Conservation (phyloP, 495 filamentous ascomycete species). For the Peziza echinospora region DNA sequence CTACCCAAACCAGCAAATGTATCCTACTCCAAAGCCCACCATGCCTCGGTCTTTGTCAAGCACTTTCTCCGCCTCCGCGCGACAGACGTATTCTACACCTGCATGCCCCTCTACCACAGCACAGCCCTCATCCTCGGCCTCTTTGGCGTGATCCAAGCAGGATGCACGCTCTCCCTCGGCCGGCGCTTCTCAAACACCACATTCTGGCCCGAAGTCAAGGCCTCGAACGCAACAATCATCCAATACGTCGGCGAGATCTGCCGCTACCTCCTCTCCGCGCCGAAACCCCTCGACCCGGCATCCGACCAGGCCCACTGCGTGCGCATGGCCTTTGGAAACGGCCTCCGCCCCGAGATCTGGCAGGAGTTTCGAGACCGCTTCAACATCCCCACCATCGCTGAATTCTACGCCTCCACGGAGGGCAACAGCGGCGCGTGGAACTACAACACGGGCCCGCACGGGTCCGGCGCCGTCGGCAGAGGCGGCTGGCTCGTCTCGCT, state of each 20-base stretch:
- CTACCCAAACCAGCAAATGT: constrained; percentile 80
- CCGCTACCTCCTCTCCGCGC: constrained; percentile 62
- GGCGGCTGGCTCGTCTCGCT: constrained; percentile 39
- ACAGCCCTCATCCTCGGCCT: constrained; percentile 58
- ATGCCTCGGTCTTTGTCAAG: constrained; percentile 31
- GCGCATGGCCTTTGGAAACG: constrained; percentile 74
- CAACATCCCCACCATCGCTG: constrained; percentile 52
- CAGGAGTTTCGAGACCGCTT: constrained; percentile 70
- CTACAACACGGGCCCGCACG: constrained; percentile 48
- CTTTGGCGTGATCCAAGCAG: constrained; percentile 31
- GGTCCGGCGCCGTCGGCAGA: constrained; percentile 61
- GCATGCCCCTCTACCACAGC: constrained; percentile 89
- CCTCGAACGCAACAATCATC: constrained; percentile 53
- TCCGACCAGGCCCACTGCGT: constrained; percentile 54
- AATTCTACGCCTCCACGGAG: constrained; percentile 87
- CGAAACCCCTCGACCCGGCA: constrained; percentile 36
- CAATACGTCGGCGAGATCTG: constrained; percentile 95
- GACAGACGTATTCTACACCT: constrained; percentile 62
- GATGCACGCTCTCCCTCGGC: constrained; percentile 47
- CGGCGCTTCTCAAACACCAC: constrained; percentile 61
- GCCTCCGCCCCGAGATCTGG: constrained; percentile 85
- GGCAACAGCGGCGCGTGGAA: constrained; percentile 55
- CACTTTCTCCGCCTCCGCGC: constrained; percentile 35
- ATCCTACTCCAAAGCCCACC: constrained; percentile 45
- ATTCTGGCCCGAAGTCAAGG: constrained; percentile 64